These are phyloP conservation scores for Xanthoconium separans DNA, from an alignment of 1,284 basidiomycete species.

Conservation along the genomic window DNA sequence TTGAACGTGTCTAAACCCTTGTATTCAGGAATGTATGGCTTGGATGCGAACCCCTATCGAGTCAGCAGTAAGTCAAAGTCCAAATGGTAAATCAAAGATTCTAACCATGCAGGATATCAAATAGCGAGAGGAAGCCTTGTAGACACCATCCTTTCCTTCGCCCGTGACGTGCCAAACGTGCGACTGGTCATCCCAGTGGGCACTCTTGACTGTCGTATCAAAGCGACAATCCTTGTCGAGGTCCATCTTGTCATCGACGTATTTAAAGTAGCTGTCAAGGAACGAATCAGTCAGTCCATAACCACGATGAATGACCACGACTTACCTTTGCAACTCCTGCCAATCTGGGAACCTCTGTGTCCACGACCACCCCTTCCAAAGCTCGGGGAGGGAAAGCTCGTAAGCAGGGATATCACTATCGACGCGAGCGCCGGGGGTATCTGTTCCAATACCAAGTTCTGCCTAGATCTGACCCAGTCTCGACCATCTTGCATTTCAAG, in stretches of 20 bases:
- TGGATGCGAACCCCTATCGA: constrained; percentile 8
- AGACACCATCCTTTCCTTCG: constrained; percentile 2
- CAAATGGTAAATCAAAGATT: background rate
- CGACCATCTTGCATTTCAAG: constrained; percentile 10
- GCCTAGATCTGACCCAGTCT: constrained; percentile 13
- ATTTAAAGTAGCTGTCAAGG: constrained; percentile 10
- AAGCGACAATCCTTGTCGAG: constrained; percentile 14
- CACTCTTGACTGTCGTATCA: constrained; percentile 8
- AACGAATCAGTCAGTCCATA: background rate
- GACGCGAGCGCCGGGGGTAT: constrained; percentile 16
- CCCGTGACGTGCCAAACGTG: constrained; percentile 9
- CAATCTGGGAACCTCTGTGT: constrained; percentile 14
- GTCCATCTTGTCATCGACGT: constrained; percentile 8
- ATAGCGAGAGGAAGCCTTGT: constrained; percentile 6
- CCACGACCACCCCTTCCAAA: constrained; percentile 20
- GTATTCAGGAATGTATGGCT: constrained; percentile 6
- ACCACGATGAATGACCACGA: background rate
- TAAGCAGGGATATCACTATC: constrained; percentile 14
- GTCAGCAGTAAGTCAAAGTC: background rate
- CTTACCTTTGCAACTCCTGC: constrained; percentile 10
- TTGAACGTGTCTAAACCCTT: constrained; percentile 9
- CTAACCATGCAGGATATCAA: constrained; percentile 10
- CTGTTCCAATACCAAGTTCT: constrained; percentile 17
- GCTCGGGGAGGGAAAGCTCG: constrained; percentile 10
- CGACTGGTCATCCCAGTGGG: constrained; percentile 10